Evolutionary conservation across 805 yeast species (phyloP), one percentile per base, ranked within the genome.

Genomic region (Candida maris): DNA sequence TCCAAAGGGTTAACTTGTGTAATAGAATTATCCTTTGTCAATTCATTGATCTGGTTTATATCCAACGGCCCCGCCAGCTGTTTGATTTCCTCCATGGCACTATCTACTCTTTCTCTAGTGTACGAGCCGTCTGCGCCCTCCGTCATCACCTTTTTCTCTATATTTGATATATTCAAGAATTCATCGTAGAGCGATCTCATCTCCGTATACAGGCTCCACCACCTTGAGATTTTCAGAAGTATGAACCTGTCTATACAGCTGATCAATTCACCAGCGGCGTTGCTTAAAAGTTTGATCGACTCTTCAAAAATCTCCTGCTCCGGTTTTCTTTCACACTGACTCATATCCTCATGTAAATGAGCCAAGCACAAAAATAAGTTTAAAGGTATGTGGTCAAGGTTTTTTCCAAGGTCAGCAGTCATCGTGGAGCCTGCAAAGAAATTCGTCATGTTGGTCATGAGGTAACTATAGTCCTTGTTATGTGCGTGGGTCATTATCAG

Each of bases 201-300:
- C 24, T 70, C 74, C 6, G 68, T 68, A 35, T 65, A 67, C 6
- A 60, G 35, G 30, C 55, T 63, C 70, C 75, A 66, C 79, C 79
- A 73, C 27, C 49, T 55, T 20, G 56, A 53, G 4, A 73, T 56
- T 37, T 65, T 65, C 4, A 37, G 48, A 14, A 48, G 47, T 5
- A 69, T 37, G 29, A 71, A 43, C n/a, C 42, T 44, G 14, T 59
- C 57, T 6, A 67, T 56, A 15, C 57, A 54, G 6, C 38, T 36
- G 6, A 57, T 42, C 21, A 73, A 49, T 37, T 61, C 59, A 4
- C 39, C 46, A 3, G 34, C 41, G 19, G 45, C 27, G 25, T 30
- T 42, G 23, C 48, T 45, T 19, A 52, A 39, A 17, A 44, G 28
- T 19, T 42, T 41, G 19, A 50, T 14, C 2, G 46, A 38, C 21